phyloP scores from a whole-genome alignment of 169 alveolate genomes.

The Plasmodium vivax region DNA sequence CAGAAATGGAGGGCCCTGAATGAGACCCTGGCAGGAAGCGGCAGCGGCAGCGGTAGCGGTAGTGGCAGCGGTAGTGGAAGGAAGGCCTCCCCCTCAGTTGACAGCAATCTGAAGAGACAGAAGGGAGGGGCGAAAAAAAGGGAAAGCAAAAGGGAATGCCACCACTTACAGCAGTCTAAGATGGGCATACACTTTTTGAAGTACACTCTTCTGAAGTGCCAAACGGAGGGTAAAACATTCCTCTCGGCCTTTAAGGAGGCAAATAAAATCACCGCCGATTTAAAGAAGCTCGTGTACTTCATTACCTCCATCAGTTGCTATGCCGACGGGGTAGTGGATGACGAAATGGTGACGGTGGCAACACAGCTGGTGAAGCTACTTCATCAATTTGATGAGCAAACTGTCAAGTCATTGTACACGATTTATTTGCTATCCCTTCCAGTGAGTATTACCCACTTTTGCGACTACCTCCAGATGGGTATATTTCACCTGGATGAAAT shows the following conservation, averaged over 20 bases:
- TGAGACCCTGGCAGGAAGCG: not conserved
- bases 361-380: not conserved
- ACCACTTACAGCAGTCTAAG: not conserved
- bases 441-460: not conserved
- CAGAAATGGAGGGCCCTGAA: not conserved
- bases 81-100: not conserved
- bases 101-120: not conserved
- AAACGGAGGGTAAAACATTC: not conserved
- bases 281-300: conserved; percentile 25
- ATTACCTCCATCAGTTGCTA: conserved; percentile 11
- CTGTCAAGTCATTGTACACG: not conserved
- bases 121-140: not conserved
- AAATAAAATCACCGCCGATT: not conserved
- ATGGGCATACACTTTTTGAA: conserved; percentile 22
- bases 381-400: not conserved
- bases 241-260: not conserved
- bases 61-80: not conserved
- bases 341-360: not conserved
- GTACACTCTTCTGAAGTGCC: not conserved
- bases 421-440: conserved; percentile 23
- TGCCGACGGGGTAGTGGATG: not conserved
- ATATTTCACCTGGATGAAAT: not conserved
- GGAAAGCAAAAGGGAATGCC: not conserved
- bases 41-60: not conserved
- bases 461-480: not conserved